These are phyloP conservation scores for Zygnema circumcarinatum DNA, from an alignment of 139 green algal genomes.

Conservation along the genomic window DNA sequence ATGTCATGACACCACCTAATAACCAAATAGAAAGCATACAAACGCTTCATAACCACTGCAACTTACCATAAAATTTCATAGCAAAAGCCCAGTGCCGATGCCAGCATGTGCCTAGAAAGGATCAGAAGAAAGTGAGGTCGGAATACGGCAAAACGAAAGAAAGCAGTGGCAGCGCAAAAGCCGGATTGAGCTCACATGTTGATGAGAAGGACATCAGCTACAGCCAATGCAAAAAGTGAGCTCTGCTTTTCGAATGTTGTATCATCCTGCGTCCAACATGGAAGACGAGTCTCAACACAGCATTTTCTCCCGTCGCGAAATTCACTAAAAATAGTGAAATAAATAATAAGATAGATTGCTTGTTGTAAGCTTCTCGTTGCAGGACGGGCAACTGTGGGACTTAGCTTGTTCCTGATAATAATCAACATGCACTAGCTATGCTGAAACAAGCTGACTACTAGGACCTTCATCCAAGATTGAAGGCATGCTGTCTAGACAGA, in stretches of 20 bases:
- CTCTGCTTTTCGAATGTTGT: conserved; percentile 96
- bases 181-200: conserved; percentile 88
- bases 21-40: conserved; percentile 15
- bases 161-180: too few species aligned
- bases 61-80: too few species aligned
- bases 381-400: too few species aligned
- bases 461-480: too few species aligned
- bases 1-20: conserved; percentile 85
- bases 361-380: neutral
- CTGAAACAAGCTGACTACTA: too few species aligned
- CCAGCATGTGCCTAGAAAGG: too few species aligned
- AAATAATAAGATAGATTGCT: neutral
- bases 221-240: conserved; percentile 93
- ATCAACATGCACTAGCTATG: too few species aligned
- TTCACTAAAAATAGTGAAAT: neutral
- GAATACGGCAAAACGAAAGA: too few species aligned
- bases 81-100: too few species aligned
- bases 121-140: too few species aligned
- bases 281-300: conserved; percentile 20
- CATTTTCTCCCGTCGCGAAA: neutral
- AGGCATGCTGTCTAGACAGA: too few species aligned
- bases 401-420: too few species aligned
- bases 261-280: conserved; percentile 78
- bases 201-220: conserved; percentile 92
- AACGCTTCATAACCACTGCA: conserved; percentile 15